Percentiles rank a stretch among this genome's conserved stretches.
phyloP scores from a whole-genome alignment of 305 asterid genomes.

The Fraxinus angustifolia region DNA sequence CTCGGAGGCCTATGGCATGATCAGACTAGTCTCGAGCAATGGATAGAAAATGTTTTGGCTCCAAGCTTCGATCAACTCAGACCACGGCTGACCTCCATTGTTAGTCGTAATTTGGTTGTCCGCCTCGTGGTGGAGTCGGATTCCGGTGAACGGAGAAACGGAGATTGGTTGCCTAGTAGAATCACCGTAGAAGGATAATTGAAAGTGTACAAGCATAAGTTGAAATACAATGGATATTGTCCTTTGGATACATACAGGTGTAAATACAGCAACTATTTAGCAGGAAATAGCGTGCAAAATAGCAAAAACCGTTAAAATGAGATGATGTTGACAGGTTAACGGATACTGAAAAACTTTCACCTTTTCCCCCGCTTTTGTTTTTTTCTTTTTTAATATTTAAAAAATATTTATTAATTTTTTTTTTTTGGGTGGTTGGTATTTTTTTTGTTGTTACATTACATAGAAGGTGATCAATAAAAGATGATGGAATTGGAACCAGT shows the following conservation, averaged over 20 bases:
- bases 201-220: not conserved
- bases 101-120: constrained; percentile 33
- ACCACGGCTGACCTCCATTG: constrained; percentile 31
- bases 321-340: constrained; percentile 49
- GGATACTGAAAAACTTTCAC: constrained; percentile 39
- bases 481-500: not conserved
- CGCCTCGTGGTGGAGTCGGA: constrained; percentile 63
- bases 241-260: constrained; percentile 33
- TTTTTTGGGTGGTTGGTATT: constrained; percentile 15
- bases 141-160: constrained; percentile 32
- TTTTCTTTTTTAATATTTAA: not conserved
- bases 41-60: constrained; percentile 60
- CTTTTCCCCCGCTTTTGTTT: not conserved
- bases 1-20: constrained; percentile 81
- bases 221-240: constrained; percentile 21
- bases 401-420: constrained; percentile 30
- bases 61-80: constrained; percentile 64
- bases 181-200: constrained; percentile 41
- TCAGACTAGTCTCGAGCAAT: constrained; percentile 52
- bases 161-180: constrained; percentile 67
- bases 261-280: constrained; percentile 41
- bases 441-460: constrained; percentile 7
- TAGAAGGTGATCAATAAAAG: constrained; percentile 26
- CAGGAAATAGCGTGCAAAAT: constrained; percentile 17
- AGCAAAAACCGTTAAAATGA: constrained; percentile 31